Evolutionary conservation across 2,329 filamentous ascomycete genomes (phyloP), one percentile per base, ranked within the genome.

Genomic region (Westerdykella sp.): DNA sequence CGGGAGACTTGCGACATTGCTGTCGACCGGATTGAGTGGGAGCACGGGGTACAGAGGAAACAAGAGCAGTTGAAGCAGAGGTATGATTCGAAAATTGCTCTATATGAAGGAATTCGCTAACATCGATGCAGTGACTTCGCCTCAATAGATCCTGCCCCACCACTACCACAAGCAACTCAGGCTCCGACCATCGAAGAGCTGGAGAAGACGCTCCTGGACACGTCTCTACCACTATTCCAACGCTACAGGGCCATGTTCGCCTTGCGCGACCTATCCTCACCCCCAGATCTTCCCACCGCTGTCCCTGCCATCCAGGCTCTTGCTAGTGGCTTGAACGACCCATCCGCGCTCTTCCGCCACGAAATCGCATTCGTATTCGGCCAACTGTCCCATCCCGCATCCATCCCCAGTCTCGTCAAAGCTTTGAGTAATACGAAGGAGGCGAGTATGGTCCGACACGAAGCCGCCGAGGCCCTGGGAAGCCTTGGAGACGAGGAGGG

Each of bases 341-440:
- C 82, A 14, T 96, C 90, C 39, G 90, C 90, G 5, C 80, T 98
- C 6, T 97, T 98, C 77, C 84, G 93, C 54, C 93, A 98, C 71
- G 93, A 98, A 66, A 89, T 98, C 53, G 93, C 93, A 12, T 98
- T 98, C 65, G 93, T 98, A 12, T 98, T 98, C 56, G 93, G 93
- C 43, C 93, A 98, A 68, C 76, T 98, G 41, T 89, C 86, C 43
- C 93, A 98, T 63, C 93, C 93, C 1, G 91, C 91, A n/a, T 95
- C 89, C 1, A 96, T 98, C 54, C 90, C 93, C 4, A 87, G 87
- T 46, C 78, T 98, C 45, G 84, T 85, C 13, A 80, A 79, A 40
- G 82, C 86, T 1, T 74, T 98, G 46, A 85, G 85, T 57, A 77
- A 98, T 65, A 72, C 79, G 39, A 75, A 86, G 43, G 93, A 98